Evolutionary conservation across 2,329 filamentous ascomycete genomes (phyloP).

Genomic region (Fusarium solani-melongenae): DNA sequence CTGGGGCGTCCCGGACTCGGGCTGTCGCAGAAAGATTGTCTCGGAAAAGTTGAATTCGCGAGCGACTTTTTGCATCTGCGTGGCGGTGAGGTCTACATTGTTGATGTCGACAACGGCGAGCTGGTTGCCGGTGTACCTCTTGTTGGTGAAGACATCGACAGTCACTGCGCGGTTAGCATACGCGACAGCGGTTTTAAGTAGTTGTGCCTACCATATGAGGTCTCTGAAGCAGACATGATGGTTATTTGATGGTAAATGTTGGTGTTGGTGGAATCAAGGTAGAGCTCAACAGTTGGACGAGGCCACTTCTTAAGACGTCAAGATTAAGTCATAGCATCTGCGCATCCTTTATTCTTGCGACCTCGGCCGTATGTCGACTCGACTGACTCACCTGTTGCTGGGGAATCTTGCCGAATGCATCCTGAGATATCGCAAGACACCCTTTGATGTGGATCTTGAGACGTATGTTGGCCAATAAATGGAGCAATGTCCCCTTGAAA

Average conservation of each 20-base stretch:
- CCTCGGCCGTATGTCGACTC: not conserved
- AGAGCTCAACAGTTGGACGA: not conserved
- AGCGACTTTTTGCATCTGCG: conserved; percentile 21
- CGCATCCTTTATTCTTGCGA: not conserved
- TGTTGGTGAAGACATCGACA: not conserved
- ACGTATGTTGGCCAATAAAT: not conserved
- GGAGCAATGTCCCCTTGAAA: not conserved
- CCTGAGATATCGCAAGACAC: not conserved
- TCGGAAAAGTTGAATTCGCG: conserved; percentile 31
- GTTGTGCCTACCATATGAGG: not conserved
- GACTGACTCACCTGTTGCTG: not conserved
- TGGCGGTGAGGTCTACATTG: not conserved
- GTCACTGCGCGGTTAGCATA: not conserved
- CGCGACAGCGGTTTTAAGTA: not conserved
- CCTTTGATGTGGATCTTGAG: not conserved
- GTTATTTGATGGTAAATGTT: not conserved
- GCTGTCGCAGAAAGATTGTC: conserved; percentile 13
- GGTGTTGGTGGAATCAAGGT: not conserved
- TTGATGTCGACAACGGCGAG: conserved; percentile 15
- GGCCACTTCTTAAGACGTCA: not conserved
- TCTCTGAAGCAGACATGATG: not conserved
- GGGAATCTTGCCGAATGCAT: not conserved
- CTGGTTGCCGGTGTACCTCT: conserved; percentile 24
- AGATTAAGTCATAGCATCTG: not conserved
- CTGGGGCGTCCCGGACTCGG: not conserved